A percentile compares a stretch with the other conserved stretches of the same genome.
phyloP scores from a whole-genome alignment of 2,329 filamentous ascomycete genomes.

The Claviceps lovelessii region DNA sequence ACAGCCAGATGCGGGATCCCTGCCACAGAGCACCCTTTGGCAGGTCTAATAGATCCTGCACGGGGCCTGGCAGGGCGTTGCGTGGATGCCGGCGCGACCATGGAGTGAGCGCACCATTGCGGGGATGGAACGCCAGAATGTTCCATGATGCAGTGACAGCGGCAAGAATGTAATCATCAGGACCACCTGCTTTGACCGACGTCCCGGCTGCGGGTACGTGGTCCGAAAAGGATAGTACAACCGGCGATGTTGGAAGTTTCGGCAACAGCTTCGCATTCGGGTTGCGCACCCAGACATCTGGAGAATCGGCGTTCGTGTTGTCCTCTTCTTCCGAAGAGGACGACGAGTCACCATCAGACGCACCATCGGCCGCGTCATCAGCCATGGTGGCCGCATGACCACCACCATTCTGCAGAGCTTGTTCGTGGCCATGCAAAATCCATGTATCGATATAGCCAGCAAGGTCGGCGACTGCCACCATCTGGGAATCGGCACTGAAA shows the following conservation, averaged over 20 bases:
- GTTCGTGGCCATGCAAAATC: slow-evolving; percentile 42
- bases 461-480: slow-evolving; percentile 68
- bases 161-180: slow-evolving; percentile 37
- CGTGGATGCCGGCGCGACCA: slow-evolving; percentile 79
- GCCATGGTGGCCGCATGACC: slow-evolving; percentile 17
- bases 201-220: slow-evolving; percentile 23
- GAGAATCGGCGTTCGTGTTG: slow-evolving; percentile 25
- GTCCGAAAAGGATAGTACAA: slow-evolving; percentile 53
- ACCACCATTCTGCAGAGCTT: slow-evolving; percentile 16
- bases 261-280: slow-evolving; percentile 56
- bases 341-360: slow-evolving; percentile 26
- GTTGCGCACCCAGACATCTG: slow-evolving; percentile 59
- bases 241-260: slow-evolving; percentile 49
- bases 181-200: slow-evolving; percentile 13
- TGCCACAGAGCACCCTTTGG: slow-evolving; percentile 82
- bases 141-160: slow-evolving; percentile 43
- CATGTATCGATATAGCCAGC: slow-evolving; percentile 81
- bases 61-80: slow-evolving; percentile 58
- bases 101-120: slow-evolving; percentile 60
- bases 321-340: slow-evolving; percentile 24
- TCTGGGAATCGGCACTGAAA: slow-evolving; percentile 68
- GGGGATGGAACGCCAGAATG: slow-evolving; percentile 64
- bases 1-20: slow-evolving; percentile 65
- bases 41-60: slow-evolving; percentile 60
- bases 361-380: slow-evolving; percentile 19